Evolutionary conservation across 2,329 filamentous ascomycete species (phyloP), one percentile per base, ranked within the genome.

Genomic region (Fusarium fracticaudum): DNA sequence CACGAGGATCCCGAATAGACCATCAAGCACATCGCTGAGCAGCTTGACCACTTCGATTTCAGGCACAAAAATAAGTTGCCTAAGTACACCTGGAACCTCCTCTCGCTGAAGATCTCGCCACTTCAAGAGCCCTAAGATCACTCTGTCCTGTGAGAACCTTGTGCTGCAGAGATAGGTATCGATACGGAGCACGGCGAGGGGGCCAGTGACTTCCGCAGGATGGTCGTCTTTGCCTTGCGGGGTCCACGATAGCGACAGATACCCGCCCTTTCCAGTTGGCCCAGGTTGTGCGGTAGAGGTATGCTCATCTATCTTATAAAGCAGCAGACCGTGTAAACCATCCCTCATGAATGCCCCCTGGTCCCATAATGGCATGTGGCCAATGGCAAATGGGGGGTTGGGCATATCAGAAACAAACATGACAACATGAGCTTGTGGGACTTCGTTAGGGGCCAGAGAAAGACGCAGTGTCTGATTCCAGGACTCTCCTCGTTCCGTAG

Each of bases 1-100:
- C 37, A 97, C 94, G 35, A 98, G 86, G 35, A 98, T 95, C 11
- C 94, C 93, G 80, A 99, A 99, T 2, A 99, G 89, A 1, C 94
- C 91, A 81, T 98, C 94, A 60, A 99, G 92, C 3, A 98, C 95
- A 77, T 97, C 93, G 72, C 90, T 93, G 13, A 98, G 86, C 47
- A 98, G 88, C 85, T 98, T 99, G 71, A 99, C 96, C 40, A 99
- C 94, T 83, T 99, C 97, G 64, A 98, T 98, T 81, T 99, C 96
- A 0, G 96, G 94, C 2, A 99, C 95, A 75, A 98, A 98, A 26
- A 95, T 91, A 55, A 98, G 90, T 75, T 95, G 92, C 80, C 93
- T 93, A 47, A 99, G 85, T 2, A 97, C 85, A 31, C 91, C 87
- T 2, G 93, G 87, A 4, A 98, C 87, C 41, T 95, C 91, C 35